These are phyloP conservation scores for Halenospora varia DNA, from an alignment of 495 filamentous ascomycete genomes.

Conservation along the genomic window DNA sequence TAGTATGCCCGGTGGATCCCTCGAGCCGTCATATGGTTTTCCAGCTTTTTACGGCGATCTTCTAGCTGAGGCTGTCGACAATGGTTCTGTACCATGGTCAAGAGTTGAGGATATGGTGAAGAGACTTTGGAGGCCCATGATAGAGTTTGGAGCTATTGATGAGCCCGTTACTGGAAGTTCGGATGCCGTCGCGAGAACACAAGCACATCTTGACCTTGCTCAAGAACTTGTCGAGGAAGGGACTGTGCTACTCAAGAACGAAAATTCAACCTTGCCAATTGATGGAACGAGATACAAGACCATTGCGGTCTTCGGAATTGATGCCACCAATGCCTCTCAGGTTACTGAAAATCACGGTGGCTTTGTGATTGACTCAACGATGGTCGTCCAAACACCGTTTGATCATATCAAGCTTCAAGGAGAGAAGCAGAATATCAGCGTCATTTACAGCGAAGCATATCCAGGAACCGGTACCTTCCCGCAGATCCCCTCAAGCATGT, in stretches of 20 bases:
- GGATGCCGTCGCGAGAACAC: slow-evolving; percentile 53
- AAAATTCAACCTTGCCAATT: slow-evolving; percentile 53
- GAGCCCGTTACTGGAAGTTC: background rate
- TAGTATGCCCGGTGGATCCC: slow-evolving; percentile 41
- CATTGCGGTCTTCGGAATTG: slow-evolving; percentile 68
- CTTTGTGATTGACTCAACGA: background rate
- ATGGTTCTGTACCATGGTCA: background rate
- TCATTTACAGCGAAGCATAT: background rate
- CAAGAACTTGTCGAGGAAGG: slow-evolving; percentile 15
- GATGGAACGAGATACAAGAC: slow-evolving; percentile 44
- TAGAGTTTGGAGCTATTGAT: background rate
- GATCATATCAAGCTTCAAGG: background rate
- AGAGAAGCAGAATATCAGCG: background rate
- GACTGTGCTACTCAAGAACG: slow-evolving; percentile 65
- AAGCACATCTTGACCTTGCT: background rate
- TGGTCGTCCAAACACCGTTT: background rate
- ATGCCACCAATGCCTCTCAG: slow-evolving; percentile 37
- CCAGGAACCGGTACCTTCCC: background rate
- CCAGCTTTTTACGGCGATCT: background rate
- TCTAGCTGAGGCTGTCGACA: background rate
- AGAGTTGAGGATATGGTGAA: background rate
- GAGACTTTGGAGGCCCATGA: background rate
- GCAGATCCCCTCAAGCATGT: background rate
- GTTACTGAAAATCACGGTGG: background rate
- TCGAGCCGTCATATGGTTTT: background rate